Evolutionary conservation across 2,329 filamentous ascomycete species (phyloP), one percentile per base, ranked within the genome.

Genomic region (Simplicillium aogashimaense): DNA sequence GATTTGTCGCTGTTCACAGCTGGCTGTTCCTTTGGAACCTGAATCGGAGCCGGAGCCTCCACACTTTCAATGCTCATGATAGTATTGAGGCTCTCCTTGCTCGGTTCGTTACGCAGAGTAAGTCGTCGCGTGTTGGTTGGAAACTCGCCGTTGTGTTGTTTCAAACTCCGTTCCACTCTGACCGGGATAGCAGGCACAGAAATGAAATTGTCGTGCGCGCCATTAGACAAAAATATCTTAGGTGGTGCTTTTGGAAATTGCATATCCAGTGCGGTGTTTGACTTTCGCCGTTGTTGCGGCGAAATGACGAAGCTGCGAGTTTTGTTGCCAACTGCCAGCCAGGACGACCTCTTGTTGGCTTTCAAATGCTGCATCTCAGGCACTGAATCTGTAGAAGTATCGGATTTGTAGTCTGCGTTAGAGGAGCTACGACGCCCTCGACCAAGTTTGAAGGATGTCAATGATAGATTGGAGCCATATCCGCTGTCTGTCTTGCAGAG

Each of bases 21-120:
- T 6, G 20, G 20, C 20, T 25, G 20, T 25, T 25, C 20, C 20
- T 25, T 25, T 25, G 20, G 42, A 17, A 33, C 46, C n/a, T n/a
- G n/a, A n/a, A n/a, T n/a, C 28, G 41, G 36, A 18, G 35, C 40
- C 28, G 39, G 39, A 13, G 50, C 45, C 35, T 70, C 66, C 14
- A 64, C 53, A 37, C 67, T 72, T 6, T 64, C 67, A 8, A 72
- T 67, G 43, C 70, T 72, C 38, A 72, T 50, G 14, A 73, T 71
- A 1, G 69, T 72, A 38, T 66, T 66, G 18, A 72, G 50, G 0
- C 66, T 70, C 18, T 71, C 69, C 45, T 64, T 63, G 48, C 65
- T 71, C n/a, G 58, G 48, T 28, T 66, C 61, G 1, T 56, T 53
- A 35, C 58, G 63, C 35, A 68, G 47, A 6, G 55, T 50, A 10